A percentile compares a stretch with the other conserved stretches of the same genome.
Evolutionary conservation across 257 asterid species (phyloP).

Genomic region (Nicotiana undulata): DNA sequence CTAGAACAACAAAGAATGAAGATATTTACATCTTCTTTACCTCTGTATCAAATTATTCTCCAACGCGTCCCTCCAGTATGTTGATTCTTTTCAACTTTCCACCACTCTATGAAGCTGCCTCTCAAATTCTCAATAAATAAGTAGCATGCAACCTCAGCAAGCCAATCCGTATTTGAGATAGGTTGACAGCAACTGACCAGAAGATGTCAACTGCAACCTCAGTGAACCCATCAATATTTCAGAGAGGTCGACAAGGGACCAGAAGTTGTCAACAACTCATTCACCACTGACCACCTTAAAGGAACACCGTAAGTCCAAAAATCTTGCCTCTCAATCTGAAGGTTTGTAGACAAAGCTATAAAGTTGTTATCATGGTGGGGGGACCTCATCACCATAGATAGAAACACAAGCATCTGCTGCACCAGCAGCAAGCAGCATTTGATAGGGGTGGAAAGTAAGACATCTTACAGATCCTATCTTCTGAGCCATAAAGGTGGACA

Average conservation of each 20-base stretch:
- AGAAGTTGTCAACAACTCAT: not conserved
- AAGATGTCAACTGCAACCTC: constrained; percentile 8
- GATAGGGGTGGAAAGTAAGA: constrained; percentile 85
- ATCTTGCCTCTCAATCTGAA: not conserved
- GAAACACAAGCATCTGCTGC: constrained; percentile 92
- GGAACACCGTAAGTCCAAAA: not conserved
- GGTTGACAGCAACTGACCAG: not conserved
- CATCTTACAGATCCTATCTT: constrained; percentile 86
- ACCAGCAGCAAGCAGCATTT: constrained; percentile 86
- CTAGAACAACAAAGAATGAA: not conserved
- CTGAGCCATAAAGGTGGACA: constrained; percentile 94
- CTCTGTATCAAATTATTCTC: constrained; percentile 55
- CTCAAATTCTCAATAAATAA: constrained; percentile 32
- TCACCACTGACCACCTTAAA: not conserved
- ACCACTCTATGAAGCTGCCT: constrained; percentile 26
- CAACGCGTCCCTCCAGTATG: constrained; percentile 41
- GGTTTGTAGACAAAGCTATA: not conserved
- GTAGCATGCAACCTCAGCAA: constrained; percentile 26
- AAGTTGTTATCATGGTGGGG: constrained; percentile 39
- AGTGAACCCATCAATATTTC: constrained; percentile 10
- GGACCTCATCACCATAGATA: constrained; percentile 57
- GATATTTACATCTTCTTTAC: constrained; percentile 60
- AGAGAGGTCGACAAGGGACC: not conserved
- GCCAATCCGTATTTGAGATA: constrained; percentile 11
- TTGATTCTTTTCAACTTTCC: constrained; percentile 20